A percentile compares a stretch with the other conserved stretches of the same genome.
Evolutionary conservation across 768 basidiomycete species (phyloP).

Genomic region (Agaricus blazei): DNA sequence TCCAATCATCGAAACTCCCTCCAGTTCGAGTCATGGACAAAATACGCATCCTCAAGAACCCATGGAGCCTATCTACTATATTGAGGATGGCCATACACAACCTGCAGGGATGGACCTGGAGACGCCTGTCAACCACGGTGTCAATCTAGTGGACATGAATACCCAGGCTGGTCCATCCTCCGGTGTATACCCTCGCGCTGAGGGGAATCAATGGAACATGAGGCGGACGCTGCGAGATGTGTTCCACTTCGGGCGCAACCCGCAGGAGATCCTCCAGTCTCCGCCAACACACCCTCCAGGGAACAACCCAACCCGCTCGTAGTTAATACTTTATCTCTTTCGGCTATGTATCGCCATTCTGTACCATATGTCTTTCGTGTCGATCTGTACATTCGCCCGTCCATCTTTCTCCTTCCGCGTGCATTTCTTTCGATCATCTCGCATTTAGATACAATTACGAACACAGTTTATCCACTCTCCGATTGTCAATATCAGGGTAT

Average conservation of each 20-base stretch:
- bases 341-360: neutral
- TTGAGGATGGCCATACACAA: slow-evolving; percentile 56
- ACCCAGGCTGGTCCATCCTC: slow-evolving; percentile 3
- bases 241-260: slow-evolving; percentile 8
- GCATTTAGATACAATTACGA: neutral
- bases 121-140: neutral
- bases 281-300: neutral
- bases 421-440: neutral
- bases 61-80: slow-evolving; percentile 32
- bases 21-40: slow-evolving; percentile 50
- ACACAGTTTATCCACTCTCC: neutral
- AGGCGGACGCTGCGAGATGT: slow-evolving; percentile 7
- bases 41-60: slow-evolving; percentile 65
- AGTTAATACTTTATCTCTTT: neutral
- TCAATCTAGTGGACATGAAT: neutral
- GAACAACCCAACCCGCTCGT: neutral
- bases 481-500: neutral
- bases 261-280: neutral
- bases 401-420: neutral
- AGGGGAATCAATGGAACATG: slow-evolving; percentile 6
- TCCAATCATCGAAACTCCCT: slow-evolving; percentile 55
- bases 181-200: neutral
- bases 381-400: neutral
- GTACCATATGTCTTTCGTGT: slow-evolving; percentile 2
- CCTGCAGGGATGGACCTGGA: neutral